Conservation (phyloP, 2,329 filamentous ascomycete genomes). For the Botryosphaeria dothidea region DNA sequence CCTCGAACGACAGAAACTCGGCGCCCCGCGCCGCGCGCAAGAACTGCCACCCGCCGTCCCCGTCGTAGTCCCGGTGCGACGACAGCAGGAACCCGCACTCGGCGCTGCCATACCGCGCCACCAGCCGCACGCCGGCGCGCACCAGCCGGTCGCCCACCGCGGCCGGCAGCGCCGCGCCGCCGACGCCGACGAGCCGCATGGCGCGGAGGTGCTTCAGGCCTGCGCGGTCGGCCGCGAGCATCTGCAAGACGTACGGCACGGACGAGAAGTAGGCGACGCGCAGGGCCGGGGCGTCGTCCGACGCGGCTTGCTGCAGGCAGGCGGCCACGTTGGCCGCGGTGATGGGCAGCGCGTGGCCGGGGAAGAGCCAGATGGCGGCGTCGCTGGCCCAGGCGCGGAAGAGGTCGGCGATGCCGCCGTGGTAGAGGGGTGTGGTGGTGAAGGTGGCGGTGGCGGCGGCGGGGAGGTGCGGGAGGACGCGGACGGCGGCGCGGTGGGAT, state of each 20-base stretch:
- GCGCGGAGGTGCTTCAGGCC: slow-evolving; percentile 46
- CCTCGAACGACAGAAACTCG: slow-evolving; percentile 48
- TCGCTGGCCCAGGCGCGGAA: slow-evolving; percentile 63
- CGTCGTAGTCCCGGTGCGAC: slow-evolving; percentile 57
- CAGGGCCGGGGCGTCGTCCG: neutral
- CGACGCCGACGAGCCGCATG: slow-evolving; percentile 65
- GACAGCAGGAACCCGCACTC: slow-evolving; percentile 68
- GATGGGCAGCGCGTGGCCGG: slow-evolving; percentile 56
- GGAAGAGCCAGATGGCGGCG: slow-evolving; percentile 64
- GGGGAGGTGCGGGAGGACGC: slow-evolving; percentile 54
- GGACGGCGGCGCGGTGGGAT: slow-evolving; percentile 56
- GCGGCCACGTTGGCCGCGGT: slow-evolving; percentile 56
- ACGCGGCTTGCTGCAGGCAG: slow-evolving; percentile 40
- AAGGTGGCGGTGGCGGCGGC: slow-evolving; percentile 53
- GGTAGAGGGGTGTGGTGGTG: slow-evolving; percentile 66
- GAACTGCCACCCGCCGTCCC: slow-evolving; percentile 63
- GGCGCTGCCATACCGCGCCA: slow-evolving; percentile 65
- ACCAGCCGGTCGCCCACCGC: slow-evolving; percentile 58
- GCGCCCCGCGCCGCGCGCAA: slow-evolving; percentile 49
- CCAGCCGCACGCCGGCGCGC: slow-evolving; percentile 52
- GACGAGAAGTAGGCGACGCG: slow-evolving; percentile 59
- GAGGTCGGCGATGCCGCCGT: slow-evolving; percentile 64
- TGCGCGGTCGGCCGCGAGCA: slow-evolving; percentile 47
- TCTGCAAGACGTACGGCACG: slow-evolving; percentile 60
- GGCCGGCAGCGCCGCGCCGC: slow-evolving; percentile 59